Evolutionary conservation across 371 early-diverging fungal genomes (phyloP), one percentile per base, ranked within the genome.

Genomic region (Sporodiniella umbellata): DNA sequence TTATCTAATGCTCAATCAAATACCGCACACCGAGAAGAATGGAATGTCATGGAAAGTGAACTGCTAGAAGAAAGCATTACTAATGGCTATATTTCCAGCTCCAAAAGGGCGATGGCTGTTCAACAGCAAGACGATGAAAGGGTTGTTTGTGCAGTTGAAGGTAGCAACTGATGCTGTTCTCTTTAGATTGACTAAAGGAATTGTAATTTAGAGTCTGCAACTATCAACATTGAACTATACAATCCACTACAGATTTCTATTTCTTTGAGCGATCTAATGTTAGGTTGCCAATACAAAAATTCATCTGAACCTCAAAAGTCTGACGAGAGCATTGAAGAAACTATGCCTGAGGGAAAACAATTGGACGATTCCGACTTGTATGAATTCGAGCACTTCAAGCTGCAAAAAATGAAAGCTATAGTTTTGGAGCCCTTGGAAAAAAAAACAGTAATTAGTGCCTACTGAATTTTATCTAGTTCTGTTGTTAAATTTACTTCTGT

Each of bases 71-170:
- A 74, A 25, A 69, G 62, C 37, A 75, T 77, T 33, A 67, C 66
- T 8, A 54, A 59, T 12, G 70, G 70, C 0, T 64, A 58, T 26
- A 72, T 72, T 42, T 54, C 64, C 1, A 67, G 70, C 8, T 58
- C 66, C 4, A 74, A 67, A 31, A 68, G 65, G 15, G 61, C 71
- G 1, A 39, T 76, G 45, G 72, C 73, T 38, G 53, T 64, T 12
- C 72, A 71, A 37, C 73, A 77, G 23, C 74, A 70, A 25, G 79
- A 79, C 44, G 71, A 74, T 47, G 74, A 72, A 25, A 71, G 80
- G 17, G 78, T 75, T 1, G 66, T 78, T 3, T 84, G 87, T 55
- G 89, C 90, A 17, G 83, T 90, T 39, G 86, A 84, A 56, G 89
- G 87, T 82, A 31, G 8, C 45, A 18, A 24, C 23, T n/a, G n/a